These are phyloP conservation scores for Sporodiniella umbellata DNA, from an alignment of 371 early-diverging fungal genomes.

Conservation along the genomic window DNA sequence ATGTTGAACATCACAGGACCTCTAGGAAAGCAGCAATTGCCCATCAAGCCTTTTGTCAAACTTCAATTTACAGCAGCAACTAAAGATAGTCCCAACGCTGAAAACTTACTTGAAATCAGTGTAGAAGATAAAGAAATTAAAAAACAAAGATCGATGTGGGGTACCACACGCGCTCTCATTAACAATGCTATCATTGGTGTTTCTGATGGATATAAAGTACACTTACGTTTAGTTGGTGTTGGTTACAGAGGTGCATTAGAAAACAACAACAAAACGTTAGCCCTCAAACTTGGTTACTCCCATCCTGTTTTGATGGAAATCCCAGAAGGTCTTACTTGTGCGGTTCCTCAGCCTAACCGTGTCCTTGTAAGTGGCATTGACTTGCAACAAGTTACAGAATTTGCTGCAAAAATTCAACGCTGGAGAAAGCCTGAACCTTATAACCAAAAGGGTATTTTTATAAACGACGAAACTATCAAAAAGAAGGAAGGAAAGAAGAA, in stretches of 20 bases:
- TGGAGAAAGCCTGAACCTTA: constrained; percentile 97
- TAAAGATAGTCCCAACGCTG: constrained; percentile 42
- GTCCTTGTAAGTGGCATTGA: constrained; percentile 81
- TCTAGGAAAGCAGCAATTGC: constrained; percentile 68
- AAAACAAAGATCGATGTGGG: constrained; percentile 92
- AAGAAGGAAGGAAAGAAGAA: constrained; percentile 96
- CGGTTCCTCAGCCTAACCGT: constrained; percentile 83
- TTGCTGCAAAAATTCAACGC: constrained; percentile 89
- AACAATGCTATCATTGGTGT: constrained; percentile 88
- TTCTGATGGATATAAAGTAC: constrained; percentile 84
- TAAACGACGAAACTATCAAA: constrained; percentile 94
- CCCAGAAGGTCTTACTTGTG: constrained; percentile 77
- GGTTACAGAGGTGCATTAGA: constrained; percentile 93
- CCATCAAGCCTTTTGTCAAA: constrained; percentile 79
- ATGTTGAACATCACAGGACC: constrained; percentile 80
- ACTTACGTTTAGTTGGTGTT: constrained; percentile 88
- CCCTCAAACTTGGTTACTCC: constrained; percentile 87
- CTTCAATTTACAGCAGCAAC: constrained; percentile 43
- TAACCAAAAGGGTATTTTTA: constrained; percentile 98
- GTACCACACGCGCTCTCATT: constrained; percentile 88
- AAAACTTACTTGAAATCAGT: constrained; percentile 52
- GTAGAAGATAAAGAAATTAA: constrained; percentile 62
- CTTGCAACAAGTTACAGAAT: constrained; percentile 76
- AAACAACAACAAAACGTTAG: constrained; percentile 50
- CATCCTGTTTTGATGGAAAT: constrained; percentile 80